Conservation (phyloP, 371 early-diverging fungal genomes). For the Mucor ambiguus region DNA sequence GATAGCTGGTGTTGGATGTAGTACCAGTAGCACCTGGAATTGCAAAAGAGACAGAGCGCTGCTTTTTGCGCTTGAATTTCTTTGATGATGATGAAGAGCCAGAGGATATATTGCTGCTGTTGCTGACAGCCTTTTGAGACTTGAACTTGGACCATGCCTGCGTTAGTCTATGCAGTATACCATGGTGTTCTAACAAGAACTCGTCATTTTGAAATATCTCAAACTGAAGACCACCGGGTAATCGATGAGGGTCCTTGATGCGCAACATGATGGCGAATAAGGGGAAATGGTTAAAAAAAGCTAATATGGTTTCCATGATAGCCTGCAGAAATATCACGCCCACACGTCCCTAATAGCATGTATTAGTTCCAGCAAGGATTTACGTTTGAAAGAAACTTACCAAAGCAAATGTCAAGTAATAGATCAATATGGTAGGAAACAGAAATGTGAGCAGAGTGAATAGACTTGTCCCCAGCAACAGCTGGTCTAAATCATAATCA, state of each 20-base stretch:
- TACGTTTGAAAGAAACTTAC: conserved; percentile 40
- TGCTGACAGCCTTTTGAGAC: neutral
- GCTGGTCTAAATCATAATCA: conserved; percentile 94
- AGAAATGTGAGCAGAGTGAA: conserved; percentile 92
- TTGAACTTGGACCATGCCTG: conserved; percentile 1
- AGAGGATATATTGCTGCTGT: neutral
- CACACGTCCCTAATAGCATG: conserved; percentile 63
- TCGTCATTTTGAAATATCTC: conserved; percentile 44
- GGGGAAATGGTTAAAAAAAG: conserved; percentile 93
- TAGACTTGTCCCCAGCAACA: conserved; percentile 91
- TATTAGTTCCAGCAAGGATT: neutral
- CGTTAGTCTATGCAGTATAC: conserved; percentile 17
- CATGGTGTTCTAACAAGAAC: conserved; percentile 35
- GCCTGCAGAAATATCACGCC: conserved; percentile 81
- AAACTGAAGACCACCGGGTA: conserved; percentile 73
- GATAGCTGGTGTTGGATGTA: neutral
- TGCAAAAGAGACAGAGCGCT: conserved; percentile 10
- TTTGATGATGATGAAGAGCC: neutral
- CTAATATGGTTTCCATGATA: conserved; percentile 79
- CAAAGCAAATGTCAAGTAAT: conserved; percentile 87
- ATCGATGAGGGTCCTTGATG: conserved; percentile 82
- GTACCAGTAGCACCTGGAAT: neutral
- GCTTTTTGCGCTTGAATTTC: neutral
- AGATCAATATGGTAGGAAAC: conserved; percentile 94
- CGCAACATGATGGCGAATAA: conserved; percentile 89